A percentile compares a stretch with the other conserved stretches of the same genome.
phyloP scores from a whole-genome alignment of 148 eudicot species.

The Vaccinium macrocarpon region DNA sequence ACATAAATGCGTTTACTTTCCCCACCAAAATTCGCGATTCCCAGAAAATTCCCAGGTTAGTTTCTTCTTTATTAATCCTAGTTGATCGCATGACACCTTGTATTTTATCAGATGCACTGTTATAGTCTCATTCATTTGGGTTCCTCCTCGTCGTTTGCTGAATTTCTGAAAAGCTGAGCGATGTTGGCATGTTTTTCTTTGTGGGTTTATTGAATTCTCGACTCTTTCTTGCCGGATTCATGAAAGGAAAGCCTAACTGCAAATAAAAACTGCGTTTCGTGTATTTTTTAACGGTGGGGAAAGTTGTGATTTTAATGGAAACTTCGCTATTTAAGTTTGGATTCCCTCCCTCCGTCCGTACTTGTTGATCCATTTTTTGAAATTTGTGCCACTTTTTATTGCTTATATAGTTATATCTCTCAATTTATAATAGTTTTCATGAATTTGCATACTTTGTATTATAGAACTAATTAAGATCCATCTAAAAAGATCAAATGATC shows the following conservation, averaged over 20 bases:
- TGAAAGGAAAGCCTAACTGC: not conserved
- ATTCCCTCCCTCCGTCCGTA: too few species aligned
- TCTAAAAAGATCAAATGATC: too few species aligned
- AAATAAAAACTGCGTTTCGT: not conserved
- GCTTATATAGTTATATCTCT: too few species aligned
- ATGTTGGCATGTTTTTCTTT: not conserved
- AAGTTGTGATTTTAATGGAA: not conserved
- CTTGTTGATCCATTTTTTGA: too few species aligned
- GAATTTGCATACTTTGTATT: too few species aligned
- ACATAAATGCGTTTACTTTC: not conserved
- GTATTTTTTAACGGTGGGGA: not conserved
- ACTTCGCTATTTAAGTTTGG: too few species aligned
- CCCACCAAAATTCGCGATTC: constrained; percentile 6
- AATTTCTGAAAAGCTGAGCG: not conserved
- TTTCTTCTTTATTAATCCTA: not conserved
- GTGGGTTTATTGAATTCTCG: not conserved
- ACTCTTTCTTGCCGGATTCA: not conserved
- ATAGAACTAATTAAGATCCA: too few species aligned
- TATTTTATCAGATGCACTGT: not conserved
- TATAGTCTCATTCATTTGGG: not conserved
- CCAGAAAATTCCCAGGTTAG: constrained; percentile 7
- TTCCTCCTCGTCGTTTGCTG: not conserved
- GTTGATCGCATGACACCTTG: not conserved
- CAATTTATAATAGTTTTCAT: too few species aligned
- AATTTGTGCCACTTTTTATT: too few species aligned